Conservation (phyloP, 176 grass and related monocot species). For the Eleusine indica region DNA sequence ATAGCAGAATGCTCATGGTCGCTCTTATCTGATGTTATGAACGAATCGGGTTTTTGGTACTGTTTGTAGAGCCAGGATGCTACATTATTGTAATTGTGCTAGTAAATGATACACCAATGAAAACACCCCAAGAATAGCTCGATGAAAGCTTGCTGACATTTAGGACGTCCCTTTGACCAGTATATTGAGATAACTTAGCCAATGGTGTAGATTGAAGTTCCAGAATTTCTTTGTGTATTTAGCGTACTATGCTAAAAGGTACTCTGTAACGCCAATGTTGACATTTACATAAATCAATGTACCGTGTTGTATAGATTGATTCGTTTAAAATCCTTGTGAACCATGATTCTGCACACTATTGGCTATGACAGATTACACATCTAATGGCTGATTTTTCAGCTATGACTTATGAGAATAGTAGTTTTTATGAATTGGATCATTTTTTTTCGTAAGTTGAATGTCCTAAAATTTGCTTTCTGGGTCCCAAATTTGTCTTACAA, state of each 20-base stretch:
- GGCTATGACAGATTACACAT: not conserved
- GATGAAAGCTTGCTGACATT: constrained; percentile 10
- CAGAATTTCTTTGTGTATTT: not conserved
- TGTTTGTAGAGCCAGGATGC: constrained; percentile 14
- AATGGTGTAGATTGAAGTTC: not conserved
- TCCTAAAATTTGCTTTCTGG: not conserved
- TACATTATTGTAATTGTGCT: not conserved
- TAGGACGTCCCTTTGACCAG: not conserved
- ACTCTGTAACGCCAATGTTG: not conserved
- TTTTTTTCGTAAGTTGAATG: not conserved
- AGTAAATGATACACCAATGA: not conserved
- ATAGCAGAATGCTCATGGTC: not conserved
- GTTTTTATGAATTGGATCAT: not conserved
- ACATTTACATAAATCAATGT: not conserved
- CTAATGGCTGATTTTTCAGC: not conserved
- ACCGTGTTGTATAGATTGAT: not conserved
- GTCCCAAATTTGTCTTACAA: not conserved
- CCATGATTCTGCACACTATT: not conserved
- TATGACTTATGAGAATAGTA: not conserved
- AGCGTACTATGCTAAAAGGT: not conserved
- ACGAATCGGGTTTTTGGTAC: not conserved
- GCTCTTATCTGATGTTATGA: not conserved
- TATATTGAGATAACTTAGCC: not conserved
- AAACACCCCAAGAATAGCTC: not conserved
- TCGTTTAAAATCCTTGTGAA: not conserved